Percentiles rank a stretch among this genome's conserved stretches.
Evolutionary conservation across 257 asterid genomes (phyloP).

Genomic region (Solanum bulbocastanum): DNA sequence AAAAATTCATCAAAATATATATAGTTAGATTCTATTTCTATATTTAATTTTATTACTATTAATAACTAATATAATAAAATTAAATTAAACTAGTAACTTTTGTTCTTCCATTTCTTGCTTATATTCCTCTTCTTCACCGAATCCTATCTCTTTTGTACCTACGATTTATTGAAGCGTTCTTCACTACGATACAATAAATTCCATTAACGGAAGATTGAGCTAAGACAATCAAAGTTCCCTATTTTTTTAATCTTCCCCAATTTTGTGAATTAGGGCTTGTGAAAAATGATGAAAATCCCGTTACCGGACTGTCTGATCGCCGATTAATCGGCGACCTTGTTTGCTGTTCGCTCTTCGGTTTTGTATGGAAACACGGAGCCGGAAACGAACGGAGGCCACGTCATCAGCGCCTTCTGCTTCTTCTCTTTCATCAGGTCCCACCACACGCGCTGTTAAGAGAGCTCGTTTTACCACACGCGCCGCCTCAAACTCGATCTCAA

Average conservation of each 20-base stretch:
- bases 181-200: neutral
- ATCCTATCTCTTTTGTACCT: neutral
- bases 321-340: constrained; percentile 91
- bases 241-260: neutral
- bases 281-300: constrained; percentile 26
- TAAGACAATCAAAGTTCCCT: constrained; percentile 4
- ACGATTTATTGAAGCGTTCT: neutral
- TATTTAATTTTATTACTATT: neutral
- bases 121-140: neutral
- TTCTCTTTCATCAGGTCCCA: neutral
- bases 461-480: neutral
- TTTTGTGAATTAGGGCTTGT: constrained; percentile 23
- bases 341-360: constrained; percentile 28
- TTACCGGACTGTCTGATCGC: constrained; percentile 61
- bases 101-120: neutral
- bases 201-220: constrained; percentile 8
- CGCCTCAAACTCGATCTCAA: neutral
- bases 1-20: neutral
- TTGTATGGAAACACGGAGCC: constrained; percentile 99
- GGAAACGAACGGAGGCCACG: constrained; percentile 99
- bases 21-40: neutral
- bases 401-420: constrained; percentile 73
- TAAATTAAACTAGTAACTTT: neutral
- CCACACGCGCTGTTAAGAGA: neutral
- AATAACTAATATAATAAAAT: no score